Base-by-base conservation (phyloP, 805 yeast genomes). In the Saccharomycopsis malanga region DNA sequence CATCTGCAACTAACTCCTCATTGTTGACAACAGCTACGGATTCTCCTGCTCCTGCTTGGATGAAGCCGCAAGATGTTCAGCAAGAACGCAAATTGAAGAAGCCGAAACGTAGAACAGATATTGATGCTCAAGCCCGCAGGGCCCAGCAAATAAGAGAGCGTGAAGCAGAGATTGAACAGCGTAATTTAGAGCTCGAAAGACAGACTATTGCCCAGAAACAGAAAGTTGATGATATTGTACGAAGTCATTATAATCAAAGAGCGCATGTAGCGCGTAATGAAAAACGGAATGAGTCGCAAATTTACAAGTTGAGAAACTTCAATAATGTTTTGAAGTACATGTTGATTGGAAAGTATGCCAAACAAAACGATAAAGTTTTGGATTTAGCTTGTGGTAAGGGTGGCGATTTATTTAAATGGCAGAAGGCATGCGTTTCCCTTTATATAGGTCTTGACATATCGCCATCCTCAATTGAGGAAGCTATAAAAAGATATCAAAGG, bases 381-480 rank as follows among this genome's bases (percentile, higher is more conserved):
- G 99, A 93, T 59, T 64, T 91, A 47, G 96, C 96, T 14, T 89
- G 98, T 65, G 99, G 99, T 12, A 94, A 93, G 62, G 99, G 99
- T 44, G 99, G 99, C 23, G 99, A 93, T 66, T 67, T 93, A 58
- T 78, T 83, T 56, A 93, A 93, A 62, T 91, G 95, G 80, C 84
- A 81, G 44, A 77, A 77, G 56, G 83, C 87, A 1, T 69, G 76
- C 18, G 75, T 87, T 2, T 73, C 77, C 20, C 89, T 88, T 41
- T 86, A 84, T 55, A 79, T 89, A 46, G 98, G 98, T 1, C 73
- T 93, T 24, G 99, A 93, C 64, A 81, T 93, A 38, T 88, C 96
- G 17, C 93, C 89, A 61, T 82, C 83, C 3, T 85, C 96, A 4
- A 80, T 93, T 44, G 70, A 74, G 44, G 96, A 93, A 61, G 98